Percentiles rank a stretch among this genome's conserved stretches.
These are phyloP conservation scores for Ocimum tenuiflorum DNA, from an alignment of 257 asterid genomes.

Conservation along the genomic window DNA sequence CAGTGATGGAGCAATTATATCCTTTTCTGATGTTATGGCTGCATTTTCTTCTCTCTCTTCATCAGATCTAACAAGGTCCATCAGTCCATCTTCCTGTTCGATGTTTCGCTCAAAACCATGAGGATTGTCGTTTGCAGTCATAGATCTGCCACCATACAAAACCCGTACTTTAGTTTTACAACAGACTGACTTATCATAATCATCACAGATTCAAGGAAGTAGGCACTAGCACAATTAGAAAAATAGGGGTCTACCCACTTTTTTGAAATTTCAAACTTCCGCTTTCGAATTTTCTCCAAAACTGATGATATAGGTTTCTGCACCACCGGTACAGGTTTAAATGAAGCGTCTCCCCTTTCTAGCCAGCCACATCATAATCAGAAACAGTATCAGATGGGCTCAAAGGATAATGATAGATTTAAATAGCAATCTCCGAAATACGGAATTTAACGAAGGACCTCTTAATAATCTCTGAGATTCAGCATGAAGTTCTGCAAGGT, in stretches of 20 bases:
- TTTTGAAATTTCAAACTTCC: conserved; percentile 68
- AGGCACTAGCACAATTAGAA: background rate
- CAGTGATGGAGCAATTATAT: conserved; percentile 7
- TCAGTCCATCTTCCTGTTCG: conserved; percentile 23
- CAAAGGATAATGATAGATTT: background rate
- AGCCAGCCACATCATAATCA: conserved; percentile 5
- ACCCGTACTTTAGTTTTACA: background rate
- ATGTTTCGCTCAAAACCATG: conserved; percentile 21
- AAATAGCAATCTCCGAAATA: background rate
- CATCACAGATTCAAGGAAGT: background rate
- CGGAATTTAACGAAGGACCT: conserved; percentile 33
- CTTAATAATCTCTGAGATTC: conserved; percentile 79
- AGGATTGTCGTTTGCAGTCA: conserved; percentile 16
- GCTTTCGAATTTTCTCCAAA: conserved; percentile 78
- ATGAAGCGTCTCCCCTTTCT: conserved; percentile 73
- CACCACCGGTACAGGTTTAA: conserved; percentile 57
- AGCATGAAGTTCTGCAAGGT: conserved; percentile 70
- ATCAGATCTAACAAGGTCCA: conserved; percentile 23
- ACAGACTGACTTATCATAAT: too few species aligned
- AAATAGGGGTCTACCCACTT: conserved; percentile 35
- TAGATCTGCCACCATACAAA: conserved; percentile 33
- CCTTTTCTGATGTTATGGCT: conserved; percentile 23
- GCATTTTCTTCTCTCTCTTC: conserved; percentile 26
- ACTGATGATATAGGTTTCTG: conserved; percentile 80
- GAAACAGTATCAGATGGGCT: background rate